Base-by-base conservation (phyloP, 2,329 filamentous ascomycete genomes). In the Seiridium unicorne region DNA sequence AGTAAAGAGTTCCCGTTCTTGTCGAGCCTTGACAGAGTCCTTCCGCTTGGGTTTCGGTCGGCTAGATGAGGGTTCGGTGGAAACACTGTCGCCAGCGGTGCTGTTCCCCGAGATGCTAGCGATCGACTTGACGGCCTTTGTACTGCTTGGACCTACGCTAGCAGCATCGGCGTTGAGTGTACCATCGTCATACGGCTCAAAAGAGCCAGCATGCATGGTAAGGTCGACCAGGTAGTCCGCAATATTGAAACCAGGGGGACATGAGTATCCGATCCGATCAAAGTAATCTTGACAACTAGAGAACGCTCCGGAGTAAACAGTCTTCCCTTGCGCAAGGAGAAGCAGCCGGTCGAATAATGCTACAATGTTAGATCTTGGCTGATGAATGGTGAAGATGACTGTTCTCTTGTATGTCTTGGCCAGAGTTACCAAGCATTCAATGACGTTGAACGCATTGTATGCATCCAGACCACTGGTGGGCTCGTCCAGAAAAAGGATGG, bases 391-490 rank as follows among this genome's bases (percentile, higher is more conserved):
- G 77, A 99, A 97, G 63, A 99, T 90, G 59, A 99, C 93, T 1
- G 96, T 99, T 62, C 96, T 86, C 77, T 97, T 96, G 79, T 98
- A 99, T 47, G 88, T 95, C 79, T 97, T 97, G 56, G 96, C 95
- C 49, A 99, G 79, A 1, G 90, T 97, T 44, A 98, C 94, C 8
- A 99, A 84, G 69, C 93, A 98, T 73, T 99, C 95, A 34, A 99
- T 88, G 44, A 99, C 95, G 65, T 99, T 99, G 81, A 95, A 99
- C 5, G 96, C 96, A 72, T 99, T 99, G 81, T 89, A 99, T 1
- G 95, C 92, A 74, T 99, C 95, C 31, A 98, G 82, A 58, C 95
- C 95, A 70, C 94, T 98, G 0, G 95, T 99, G 1, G 95, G 95
- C 71, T 99, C 95, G 71, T 99, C 95, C 59, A 99, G 82, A 79